Base-by-base conservation (phyloP, 495 filamentous ascomycete species). In the Sphaerosporella brunnea region DNA sequence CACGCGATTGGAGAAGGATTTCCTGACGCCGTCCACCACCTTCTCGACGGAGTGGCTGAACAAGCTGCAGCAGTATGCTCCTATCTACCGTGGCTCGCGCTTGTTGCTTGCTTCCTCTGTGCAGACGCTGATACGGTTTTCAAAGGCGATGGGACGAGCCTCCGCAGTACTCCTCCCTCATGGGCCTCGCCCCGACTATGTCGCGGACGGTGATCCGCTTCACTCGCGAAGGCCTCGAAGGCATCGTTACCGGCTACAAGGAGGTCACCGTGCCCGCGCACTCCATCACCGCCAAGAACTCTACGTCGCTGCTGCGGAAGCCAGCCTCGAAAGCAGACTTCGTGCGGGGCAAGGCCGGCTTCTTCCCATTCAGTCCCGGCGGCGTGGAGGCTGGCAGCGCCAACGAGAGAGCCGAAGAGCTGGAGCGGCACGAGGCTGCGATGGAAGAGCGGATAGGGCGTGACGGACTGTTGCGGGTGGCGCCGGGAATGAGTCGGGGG, bases 291-390 rank as follows among this genome's bases (percentile, higher is more conserved):
- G 90, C 90, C 3, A 97, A 97, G 66, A 94, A 93, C 57, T 95
- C 87, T 19, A 97, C 92, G 0, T 94, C 86, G 0, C 68, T 97
- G 30, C 65, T 82, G 8, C 73, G 90, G 32, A 90, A 90, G 55
- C 88, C 88, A 21, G 90, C 87, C 32, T 76, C 74, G 48, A 74
- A 82, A 52, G 84, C 83, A 30, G 87, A 96, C 43, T 93, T 96
- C 62, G 87, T 97, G 18, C 73, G 90, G n/a, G 90, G 90, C 13
- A 86, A 81, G 16, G 83, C 87, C 18, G 92, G 90, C 0, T 96
- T 93, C 66, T 90, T 94, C 51, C 90, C 90, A 2, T 97, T 97
- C 58, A 79, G 84, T 0, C 92, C 92, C 0, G 90, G 92, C 37
- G 90, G 90, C 3, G 61, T 95, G 26, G 90, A 96, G 45, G 77